Percentiles rank a stretch among this genome's conserved stretches.
Conservation (phyloP, 2,329 filamentous ascomycete species). For the Rosellinia necatrix region DNA sequence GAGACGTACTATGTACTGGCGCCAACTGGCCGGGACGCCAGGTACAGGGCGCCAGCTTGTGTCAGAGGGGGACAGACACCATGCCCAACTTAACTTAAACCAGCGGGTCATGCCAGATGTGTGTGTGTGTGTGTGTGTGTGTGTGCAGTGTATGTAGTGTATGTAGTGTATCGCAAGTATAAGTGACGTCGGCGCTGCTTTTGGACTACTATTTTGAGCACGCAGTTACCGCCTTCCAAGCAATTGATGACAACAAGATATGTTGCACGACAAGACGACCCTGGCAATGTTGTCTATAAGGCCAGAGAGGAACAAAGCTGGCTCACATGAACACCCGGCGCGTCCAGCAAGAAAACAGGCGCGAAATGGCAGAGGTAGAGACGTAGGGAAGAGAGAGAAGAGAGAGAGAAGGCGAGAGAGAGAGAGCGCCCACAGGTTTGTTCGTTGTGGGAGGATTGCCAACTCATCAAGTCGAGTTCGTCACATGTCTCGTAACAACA, state of each 20-base stretch:
- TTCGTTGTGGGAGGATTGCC: conserved; percentile 26
- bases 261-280: too few species aligned
- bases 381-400: too few species aligned
- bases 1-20: conserved; percentile 22
- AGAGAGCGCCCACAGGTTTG: conserved; percentile 23
- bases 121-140: too few species aligned
- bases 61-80: conserved; percentile 27
- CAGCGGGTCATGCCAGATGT: too few species aligned
- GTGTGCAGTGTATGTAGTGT: too few species aligned
- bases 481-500: conserved; percentile 31
- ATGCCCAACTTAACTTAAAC: conserved; percentile 11
- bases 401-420: too few species aligned
- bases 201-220: conserved; percentile 14
- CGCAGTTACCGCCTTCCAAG: conserved; percentile 15
- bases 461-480: conserved; percentile 30
- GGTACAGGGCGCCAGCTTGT: conserved; percentile 22
- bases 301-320: too few species aligned
- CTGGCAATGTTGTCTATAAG: too few species aligned
- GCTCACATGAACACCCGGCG: conserved; percentile 27
- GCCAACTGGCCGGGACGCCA: conserved; percentile 29
- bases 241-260: background rate
- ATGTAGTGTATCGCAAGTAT: too few species aligned
- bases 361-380: background rate
- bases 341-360: conserved; percentile 5
- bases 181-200: conserved; percentile 15